A percentile compares a stretch with the other conserved stretches of the same genome.
Evolutionary conservation across 2,329 filamentous ascomycete species (phyloP).

Genomic region (Thelonectria rubi): DNA sequence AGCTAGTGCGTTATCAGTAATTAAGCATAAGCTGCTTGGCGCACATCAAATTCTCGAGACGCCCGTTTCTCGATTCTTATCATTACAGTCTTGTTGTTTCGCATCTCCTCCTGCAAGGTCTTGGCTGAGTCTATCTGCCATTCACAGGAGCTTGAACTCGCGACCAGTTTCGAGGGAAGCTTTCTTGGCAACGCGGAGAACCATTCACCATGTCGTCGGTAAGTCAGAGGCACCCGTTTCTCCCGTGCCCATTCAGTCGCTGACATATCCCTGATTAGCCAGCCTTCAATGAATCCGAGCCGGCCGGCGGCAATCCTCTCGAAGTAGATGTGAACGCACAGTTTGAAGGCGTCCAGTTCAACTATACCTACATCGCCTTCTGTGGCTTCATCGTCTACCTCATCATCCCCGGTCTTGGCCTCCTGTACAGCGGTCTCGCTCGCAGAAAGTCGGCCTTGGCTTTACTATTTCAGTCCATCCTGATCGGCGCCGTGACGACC

Average conservation of each 20-base stretch:
- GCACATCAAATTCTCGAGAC: constrained; percentile 5
- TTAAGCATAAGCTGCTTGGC: constrained; percentile 4
- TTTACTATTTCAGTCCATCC: constrained; percentile 57
- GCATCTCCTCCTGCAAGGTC: constrained; percentile 1
- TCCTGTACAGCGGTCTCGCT: constrained; percentile 51
- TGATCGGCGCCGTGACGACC: constrained; percentile 53
- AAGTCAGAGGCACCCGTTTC: background rate
- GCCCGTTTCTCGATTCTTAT: constrained; percentile 1
- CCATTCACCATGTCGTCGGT: constrained; percentile 17
- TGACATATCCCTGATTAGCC: constrained; percentile 12
- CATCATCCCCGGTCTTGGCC: constrained; percentile 37
- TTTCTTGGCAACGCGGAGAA: background rate
- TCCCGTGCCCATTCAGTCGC: background rate
- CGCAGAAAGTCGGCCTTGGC: constrained; percentile 50
- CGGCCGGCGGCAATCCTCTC: constrained; percentile 26
- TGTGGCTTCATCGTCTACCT: constrained; percentile 30
- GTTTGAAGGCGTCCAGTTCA: constrained; percentile 24
- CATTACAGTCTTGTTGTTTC: background rate
- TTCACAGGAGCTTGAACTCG: background rate
- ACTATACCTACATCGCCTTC: constrained; percentile 29
- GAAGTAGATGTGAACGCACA: constrained; percentile 26
- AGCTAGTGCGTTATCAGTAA: background rate
- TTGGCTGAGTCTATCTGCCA: constrained; percentile 1
- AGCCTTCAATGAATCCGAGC: constrained; percentile 25
- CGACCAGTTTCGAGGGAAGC: background rate